Percentiles rank a stretch among this genome's conserved stretches.
phyloP scores from a whole-genome alignment of 768 basidiomycete species.

The Boletus vinaceobasis region DNA sequence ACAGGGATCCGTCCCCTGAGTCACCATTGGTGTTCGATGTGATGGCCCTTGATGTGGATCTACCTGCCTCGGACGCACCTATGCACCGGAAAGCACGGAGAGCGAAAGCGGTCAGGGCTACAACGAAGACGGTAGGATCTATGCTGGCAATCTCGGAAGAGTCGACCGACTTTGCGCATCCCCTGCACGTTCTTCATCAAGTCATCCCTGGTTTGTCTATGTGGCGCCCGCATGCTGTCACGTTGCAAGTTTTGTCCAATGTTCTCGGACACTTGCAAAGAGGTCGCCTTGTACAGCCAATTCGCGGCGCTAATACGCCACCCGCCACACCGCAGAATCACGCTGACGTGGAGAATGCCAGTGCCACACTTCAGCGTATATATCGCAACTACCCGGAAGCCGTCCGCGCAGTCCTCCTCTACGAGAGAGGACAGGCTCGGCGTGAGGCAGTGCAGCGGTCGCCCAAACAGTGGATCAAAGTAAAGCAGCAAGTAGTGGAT shows the following conservation, averaged over 20 bases:
- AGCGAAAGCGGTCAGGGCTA: conserved; percentile 18
- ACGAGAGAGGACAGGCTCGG: conserved; percentile 33
- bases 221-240: conserved; percentile 61
- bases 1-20: conserved; percentile 31
- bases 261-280: conserved; percentile 47
- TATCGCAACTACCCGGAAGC: conserved; percentile 50
- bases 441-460: conserved; percentile 12
- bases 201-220: conserved; percentile 60
- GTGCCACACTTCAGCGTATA: conserved; percentile 43
- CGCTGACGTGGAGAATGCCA: conserved; percentile 33
- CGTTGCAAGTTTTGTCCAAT: conserved; percentile 45
- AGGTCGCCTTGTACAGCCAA: conserved; percentile 48
- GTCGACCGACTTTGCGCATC: conserved; percentile 51
- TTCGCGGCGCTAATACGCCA: conserved; percentile 25
- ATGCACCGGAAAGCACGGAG: conserved; percentile 29
- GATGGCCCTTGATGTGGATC: conserved; percentile 21
- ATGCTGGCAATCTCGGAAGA: conserved; percentile 11
- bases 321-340: conserved; percentile 15
- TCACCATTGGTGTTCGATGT: conserved; percentile 42
- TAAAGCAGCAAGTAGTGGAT: conserved; percentile 18
- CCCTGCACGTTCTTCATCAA: conserved; percentile 58
- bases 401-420: conserved; percentile 30
- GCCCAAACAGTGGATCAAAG: conserved; percentile 20
- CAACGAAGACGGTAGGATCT: conserved; percentile 14
- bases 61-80: conserved; percentile 28